A percentile compares a stretch with the other conserved stretches of the same genome.
Evolutionary conservation across 164 flowering plant species (phyloP).

Genomic region (Brasenia schreberi): DNA sequence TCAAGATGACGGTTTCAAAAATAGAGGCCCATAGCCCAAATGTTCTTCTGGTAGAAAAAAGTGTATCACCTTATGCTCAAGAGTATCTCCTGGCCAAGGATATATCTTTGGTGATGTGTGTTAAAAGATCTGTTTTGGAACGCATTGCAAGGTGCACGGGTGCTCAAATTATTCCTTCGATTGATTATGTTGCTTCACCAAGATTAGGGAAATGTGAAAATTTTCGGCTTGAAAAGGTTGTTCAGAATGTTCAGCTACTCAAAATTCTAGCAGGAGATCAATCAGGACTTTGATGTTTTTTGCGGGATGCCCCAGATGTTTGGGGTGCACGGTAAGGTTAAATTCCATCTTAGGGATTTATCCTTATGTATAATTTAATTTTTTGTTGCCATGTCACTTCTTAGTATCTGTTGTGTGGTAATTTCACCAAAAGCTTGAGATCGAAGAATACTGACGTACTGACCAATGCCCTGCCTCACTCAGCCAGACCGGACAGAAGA

Average conservation of each 20-base stretch:
- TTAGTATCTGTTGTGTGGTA: too few species aligned
- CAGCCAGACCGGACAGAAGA: too few species aligned
- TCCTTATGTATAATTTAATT: too few species aligned
- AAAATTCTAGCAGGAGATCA: conserved; percentile 50
- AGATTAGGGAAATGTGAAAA: conserved; percentile 83
- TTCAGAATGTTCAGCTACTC: conserved; percentile 38
- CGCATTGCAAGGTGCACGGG: conserved; percentile 90
- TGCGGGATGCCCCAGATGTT: conserved; percentile 94
- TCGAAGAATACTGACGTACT: too few species aligned
- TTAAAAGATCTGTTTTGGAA: conserved; percentile 74
- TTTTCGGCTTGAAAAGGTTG: conserved; percentile 58
- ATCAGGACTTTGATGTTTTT: conserved; percentile 85
- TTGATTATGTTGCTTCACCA: conserved; percentile 46
- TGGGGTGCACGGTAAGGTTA: conserved; percentile 89
- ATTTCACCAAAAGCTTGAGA: too few species aligned
- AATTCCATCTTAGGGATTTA: too few species aligned
- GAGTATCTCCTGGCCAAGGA: conserved; percentile 82
- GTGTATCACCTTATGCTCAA: conserved; percentile 89
- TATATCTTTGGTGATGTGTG: conserved; percentile 86
- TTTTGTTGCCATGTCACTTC: too few species aligned
- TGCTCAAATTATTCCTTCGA: conserved; percentile 66
- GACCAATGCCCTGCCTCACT: too few species aligned
- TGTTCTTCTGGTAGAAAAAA: conserved; percentile 91
- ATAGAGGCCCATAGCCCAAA: conserved; percentile 89
- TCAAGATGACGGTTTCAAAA: conserved; percentile 69